phyloP scores from a whole-genome alignment of 2,329 filamentous ascomycete species.

The Aspergillus pseudoviridinutans region DNA sequence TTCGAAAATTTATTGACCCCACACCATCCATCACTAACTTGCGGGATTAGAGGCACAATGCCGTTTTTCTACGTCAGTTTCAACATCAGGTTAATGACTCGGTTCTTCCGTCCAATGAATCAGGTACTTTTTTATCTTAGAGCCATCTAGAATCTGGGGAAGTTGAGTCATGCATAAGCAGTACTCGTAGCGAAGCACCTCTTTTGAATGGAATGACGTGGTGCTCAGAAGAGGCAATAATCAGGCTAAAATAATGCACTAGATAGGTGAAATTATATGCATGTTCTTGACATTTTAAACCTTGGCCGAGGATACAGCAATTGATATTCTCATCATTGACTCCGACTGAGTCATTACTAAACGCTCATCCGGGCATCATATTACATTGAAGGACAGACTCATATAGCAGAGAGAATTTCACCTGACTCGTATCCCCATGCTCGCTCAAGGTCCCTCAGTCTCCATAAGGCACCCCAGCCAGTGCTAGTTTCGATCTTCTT shows the following conservation, averaged over 20 bases:
- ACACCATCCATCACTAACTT: not conserved
- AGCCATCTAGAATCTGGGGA: not conserved
- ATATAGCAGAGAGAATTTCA: conserved; percentile 21
- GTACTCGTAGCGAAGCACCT: too few species aligned
- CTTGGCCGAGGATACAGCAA: not conserved
- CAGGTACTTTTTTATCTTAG: too few species aligned
- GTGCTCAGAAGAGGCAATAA: not conserved
- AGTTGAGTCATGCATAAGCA: not conserved
- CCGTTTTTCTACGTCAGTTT: not conserved
- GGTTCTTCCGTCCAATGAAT: not conserved
- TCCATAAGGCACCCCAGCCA: conserved; percentile 52
- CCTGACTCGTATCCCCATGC: conserved; percentile 25
- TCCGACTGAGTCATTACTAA: not conserved
- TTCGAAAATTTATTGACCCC: not conserved
- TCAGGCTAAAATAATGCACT: not conserved
- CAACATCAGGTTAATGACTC: not conserved
- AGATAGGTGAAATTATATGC: too few species aligned
- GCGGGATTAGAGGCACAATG: not conserved
- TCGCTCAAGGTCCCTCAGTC: conserved; percentile 48
- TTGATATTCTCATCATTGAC: not conserved
- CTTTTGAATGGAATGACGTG: not conserved
- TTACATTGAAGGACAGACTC: not conserved
- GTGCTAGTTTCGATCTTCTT: conserved; percentile 49
- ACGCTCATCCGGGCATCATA: too few species aligned
- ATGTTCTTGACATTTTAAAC: too few species aligned